Conservation (phyloP, 176 grass and related monocot genomes). For the Echinochloa phyllopogon region DNA sequence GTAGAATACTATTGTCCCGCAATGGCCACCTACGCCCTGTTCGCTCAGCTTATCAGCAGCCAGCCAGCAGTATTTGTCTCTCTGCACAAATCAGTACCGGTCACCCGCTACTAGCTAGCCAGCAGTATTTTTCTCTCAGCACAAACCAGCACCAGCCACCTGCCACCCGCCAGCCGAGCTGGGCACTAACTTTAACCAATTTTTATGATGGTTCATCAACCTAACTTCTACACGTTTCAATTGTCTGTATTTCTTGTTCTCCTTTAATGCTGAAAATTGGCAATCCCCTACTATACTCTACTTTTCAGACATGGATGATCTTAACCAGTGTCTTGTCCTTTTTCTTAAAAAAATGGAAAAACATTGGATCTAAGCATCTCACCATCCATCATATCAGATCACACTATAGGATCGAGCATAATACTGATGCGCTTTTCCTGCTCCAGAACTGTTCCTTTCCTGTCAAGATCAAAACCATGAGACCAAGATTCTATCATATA, state of each 20-base stretch:
- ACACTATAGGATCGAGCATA: neutral
- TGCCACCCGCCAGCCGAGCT: too few species aligned
- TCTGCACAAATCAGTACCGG: too few species aligned
- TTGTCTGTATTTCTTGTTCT: slow-evolving; percentile 49
- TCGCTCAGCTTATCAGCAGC: too few species aligned
- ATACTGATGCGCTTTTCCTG: neutral
- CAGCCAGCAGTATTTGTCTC: too few species aligned
- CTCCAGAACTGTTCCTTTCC: neutral
- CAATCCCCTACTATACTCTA: neutral
- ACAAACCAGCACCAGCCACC: too few species aligned
- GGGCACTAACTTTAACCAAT: slow-evolving; percentile 49
- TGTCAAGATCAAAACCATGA: slow-evolving; percentile 40
- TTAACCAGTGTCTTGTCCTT: neutral
- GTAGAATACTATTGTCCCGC: slow-evolving; percentile 13
- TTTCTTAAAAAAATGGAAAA: neutral
- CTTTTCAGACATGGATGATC: slow-evolving; percentile 8
- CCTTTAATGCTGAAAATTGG: slow-evolving; percentile 42
- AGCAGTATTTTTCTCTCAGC: too few species aligned
- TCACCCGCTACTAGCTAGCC: too few species aligned
- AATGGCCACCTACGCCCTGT: slow-evolving; percentile 46
- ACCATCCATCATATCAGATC: neutral
- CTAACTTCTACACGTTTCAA: slow-evolving; percentile 50
- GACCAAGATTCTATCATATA: slow-evolving; percentile 51
- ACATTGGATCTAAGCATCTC: neutral
- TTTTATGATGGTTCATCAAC: slow-evolving; percentile 56